Evolutionary conservation across 805 yeast species (phyloP).

Genomic region (Zygosaccharomyces kombuchaensis): DNA sequence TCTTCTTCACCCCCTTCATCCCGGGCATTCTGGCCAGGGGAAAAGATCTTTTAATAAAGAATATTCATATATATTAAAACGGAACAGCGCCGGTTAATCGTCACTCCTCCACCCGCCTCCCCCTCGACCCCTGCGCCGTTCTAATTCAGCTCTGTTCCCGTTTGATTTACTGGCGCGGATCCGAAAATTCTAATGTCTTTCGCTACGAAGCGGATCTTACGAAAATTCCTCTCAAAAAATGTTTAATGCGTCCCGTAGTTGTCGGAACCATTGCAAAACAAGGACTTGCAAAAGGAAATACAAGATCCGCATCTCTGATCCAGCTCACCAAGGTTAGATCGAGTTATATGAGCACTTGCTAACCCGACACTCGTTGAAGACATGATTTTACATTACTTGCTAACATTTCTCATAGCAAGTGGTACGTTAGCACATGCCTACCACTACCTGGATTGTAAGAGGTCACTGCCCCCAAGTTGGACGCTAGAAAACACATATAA

Average conservation of each 20-base stretch:
- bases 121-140: not conserved
- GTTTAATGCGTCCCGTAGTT: constrained; percentile 1
- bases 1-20: too few relatives aligned
- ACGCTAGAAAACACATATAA: constrained; percentile 19
- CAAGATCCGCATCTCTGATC: not conserved
- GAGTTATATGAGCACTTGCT: not conserved
- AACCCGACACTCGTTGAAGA: not conserved
- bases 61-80: too few relatives aligned
- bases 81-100: too few relatives aligned
- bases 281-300: not conserved
- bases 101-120: too few relatives aligned
- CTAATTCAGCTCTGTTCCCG: not conserved
- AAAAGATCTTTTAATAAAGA: too few relatives aligned
- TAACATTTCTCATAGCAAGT: constrained; percentile 5
- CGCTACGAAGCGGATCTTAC: not conserved
- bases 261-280: constrained; percentile 7
- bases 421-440: constrained; percentile 12
- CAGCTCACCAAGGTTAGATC: not conserved
- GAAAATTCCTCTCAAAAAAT: not conserved
- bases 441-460: constrained; percentile 26
- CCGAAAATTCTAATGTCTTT: not conserved
- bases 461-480: constrained; percentile 31
- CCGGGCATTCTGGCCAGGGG: too few relatives aligned
- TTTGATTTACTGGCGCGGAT: not conserved
- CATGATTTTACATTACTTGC: constrained; percentile 2